These are phyloP conservation scores for Barnettozyma salicaria DNA, from an alignment of 805 yeast species.

Conservation along the genomic window DNA sequence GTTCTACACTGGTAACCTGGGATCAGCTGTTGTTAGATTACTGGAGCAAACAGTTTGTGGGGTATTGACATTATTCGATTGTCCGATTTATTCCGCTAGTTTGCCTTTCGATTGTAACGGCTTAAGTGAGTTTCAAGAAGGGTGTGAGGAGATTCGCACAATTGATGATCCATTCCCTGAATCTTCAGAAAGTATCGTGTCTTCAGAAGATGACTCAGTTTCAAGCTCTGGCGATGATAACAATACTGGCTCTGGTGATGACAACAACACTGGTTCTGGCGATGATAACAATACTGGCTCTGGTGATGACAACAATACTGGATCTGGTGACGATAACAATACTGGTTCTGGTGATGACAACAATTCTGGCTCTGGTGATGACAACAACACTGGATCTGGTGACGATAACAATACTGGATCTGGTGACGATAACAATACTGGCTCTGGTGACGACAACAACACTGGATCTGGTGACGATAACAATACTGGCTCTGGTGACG, in stretches of 20 bases:
- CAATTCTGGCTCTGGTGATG: no score
- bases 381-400: no score
- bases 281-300: not conserved
- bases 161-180: not conserved
- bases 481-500: not conserved
- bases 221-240: slow-evolving; percentile 16
- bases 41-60: slow-evolving; percentile 7
- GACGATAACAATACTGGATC: not conserved
- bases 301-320: no score
- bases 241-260: no score
- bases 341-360: not conserved
- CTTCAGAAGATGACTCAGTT: slow-evolving; percentile 2
- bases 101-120: slow-evolving; percentile 13
- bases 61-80: slow-evolving; percentile 4
- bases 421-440: not conserved
- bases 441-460: no score
- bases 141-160: slow-evolving; percentile 1
- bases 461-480: no score
- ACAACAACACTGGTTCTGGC: not conserved
- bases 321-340: no score
- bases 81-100: slow-evolving; percentile 6
- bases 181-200: slow-evolving; percentile 12
- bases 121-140: not conserved
- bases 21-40: slow-evolving; percentile 7
- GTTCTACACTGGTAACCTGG: slow-evolving; percentile 19